A percentile compares a stretch with the other conserved stretches of the same genome.
phyloP scores from a whole-genome alignment of 192 early-diverging fungal species.

The Mortierella alpina region DNA sequence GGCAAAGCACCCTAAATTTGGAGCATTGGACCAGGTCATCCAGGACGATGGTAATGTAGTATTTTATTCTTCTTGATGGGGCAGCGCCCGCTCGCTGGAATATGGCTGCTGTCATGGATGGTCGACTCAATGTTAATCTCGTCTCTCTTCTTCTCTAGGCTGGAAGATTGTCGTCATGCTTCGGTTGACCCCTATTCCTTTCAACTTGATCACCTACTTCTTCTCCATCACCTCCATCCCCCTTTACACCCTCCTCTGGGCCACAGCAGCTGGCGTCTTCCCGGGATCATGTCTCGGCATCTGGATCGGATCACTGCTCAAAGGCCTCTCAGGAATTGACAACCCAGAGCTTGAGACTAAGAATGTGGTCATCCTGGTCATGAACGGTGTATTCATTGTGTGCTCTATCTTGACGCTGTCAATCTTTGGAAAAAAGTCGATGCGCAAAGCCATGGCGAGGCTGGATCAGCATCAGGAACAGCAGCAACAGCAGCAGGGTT shows the following conservation, averaged over 20 bases:
- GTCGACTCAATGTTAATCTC: neutral
- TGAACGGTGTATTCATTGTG: conserved; percentile 55
- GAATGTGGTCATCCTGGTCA: conserved; percentile 53
- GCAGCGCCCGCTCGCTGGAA: neutral
- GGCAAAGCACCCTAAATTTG: conserved; percentile 48
- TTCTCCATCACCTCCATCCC: conserved; percentile 57
- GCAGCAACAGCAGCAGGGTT: neutral
- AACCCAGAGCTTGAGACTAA: conserved; percentile 54
- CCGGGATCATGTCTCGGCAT: conserved; percentile 59
- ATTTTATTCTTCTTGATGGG: neutral
- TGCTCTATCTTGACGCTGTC: conserved; percentile 56
- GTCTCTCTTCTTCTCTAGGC: conserved; percentile 20
- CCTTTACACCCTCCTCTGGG: conserved; percentile 48
- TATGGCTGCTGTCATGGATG: neutral
- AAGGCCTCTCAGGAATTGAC: conserved; percentile 57
- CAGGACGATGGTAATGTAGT: conserved; percentile 52
- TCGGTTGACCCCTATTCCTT: conserved; percentile 55
- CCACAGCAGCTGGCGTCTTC: conserved; percentile 51
- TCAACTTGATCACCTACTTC: conserved; percentile 59
- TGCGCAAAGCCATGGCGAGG: conserved; percentile 52
- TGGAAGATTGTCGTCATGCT: conserved; percentile 63
- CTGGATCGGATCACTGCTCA: conserved; percentile 58
- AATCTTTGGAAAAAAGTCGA: conserved; percentile 56
- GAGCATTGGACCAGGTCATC: conserved; percentile 53
- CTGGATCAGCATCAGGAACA: conserved; percentile 35